These are phyloP conservation scores for Pezicula radicicola DNA, from an alignment of 2,329 filamentous ascomycete species.

Conservation along the genomic window DNA sequence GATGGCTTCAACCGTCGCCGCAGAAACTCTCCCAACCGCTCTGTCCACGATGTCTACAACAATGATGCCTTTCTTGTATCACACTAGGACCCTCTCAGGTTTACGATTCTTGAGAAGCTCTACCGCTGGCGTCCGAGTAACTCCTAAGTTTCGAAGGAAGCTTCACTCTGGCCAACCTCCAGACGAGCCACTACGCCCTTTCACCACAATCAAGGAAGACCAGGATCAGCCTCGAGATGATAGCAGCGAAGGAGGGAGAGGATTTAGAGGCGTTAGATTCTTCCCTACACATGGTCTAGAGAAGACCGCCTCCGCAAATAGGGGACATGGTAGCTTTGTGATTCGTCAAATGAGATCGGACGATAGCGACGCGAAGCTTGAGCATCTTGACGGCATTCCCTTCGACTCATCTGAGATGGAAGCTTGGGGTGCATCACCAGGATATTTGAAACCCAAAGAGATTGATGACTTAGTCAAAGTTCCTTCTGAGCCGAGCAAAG, in stretches of 20 bases:
- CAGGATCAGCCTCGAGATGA: background rate
- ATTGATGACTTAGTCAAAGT: constrained; percentile 15
- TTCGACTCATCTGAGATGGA: background rate
- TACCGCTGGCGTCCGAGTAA: constrained; percentile 29
- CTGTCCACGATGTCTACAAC: constrained; percentile 16
- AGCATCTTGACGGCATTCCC: background rate
- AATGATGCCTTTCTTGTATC: constrained; percentile 69
- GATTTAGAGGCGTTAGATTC: no score
- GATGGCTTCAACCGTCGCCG: constrained; percentile 8
- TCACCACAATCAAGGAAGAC: background rate
- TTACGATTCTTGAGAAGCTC: background rate
- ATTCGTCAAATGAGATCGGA: background rate
- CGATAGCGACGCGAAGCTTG: background rate
- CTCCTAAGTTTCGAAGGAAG: background rate
- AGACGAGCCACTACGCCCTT: no score
- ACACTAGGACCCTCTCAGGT: constrained; percentile 59
- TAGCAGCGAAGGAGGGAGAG: background rate
- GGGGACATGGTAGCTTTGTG: background rate
- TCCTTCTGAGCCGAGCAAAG: constrained; percentile 11
- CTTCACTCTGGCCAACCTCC: no score
- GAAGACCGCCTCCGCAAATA: no score
- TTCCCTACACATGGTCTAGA: no score
- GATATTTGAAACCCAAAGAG: constrained; percentile 6
- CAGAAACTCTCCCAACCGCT: constrained; percentile 6
- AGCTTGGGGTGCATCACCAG: background rate